phyloP scores from a whole-genome alignment of 805 yeast genomes.

The Yamadazyma sp. region DNA sequence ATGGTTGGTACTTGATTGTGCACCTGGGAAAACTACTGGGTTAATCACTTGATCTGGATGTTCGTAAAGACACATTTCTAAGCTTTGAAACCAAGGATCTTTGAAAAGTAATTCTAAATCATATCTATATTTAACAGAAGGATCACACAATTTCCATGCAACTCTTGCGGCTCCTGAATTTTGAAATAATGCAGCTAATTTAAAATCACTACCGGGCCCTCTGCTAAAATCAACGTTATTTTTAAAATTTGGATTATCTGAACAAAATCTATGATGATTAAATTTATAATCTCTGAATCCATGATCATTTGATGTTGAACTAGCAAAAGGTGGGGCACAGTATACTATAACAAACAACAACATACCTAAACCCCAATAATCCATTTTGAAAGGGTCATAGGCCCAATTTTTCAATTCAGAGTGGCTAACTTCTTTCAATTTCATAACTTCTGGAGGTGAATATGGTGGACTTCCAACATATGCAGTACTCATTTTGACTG shows the following conservation, averaged over 20 bases:
- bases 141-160: conserved; percentile 74
- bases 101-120: conserved; percentile 49
- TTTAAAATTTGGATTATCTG: conserved; percentile 48
- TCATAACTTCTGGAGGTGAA: conserved; percentile 74
- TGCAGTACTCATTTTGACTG: conserved; percentile 37
- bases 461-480: conserved; percentile 81
- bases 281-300: conserved; percentile 54
- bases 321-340: conserved; percentile 58
- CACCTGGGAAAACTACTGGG: conserved; percentile 19
- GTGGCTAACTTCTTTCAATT: conserved; percentile 35
- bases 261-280: conserved; percentile 40
- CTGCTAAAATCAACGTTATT: conserved; percentile 39
- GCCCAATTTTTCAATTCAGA: conserved; percentile 36
- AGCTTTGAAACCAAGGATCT: conserved; percentile 61
- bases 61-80: conserved; percentile 62
- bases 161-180: conserved; percentile 62
- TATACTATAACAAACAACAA: conserved; percentile 58
- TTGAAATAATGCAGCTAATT: conserved; percentile 60
- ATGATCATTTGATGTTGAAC: conserved; percentile 47
- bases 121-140: conserved; percentile 52
- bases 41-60: conserved; percentile 36
- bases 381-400: conserved; percentile 67
- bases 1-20: conserved; percentile 15
- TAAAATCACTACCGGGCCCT: conserved; percentile 73
- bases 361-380: conserved; percentile 73